These are phyloP conservation scores for Trematosphaeria pertusa DNA, from an alignment of 2,329 filamentous ascomycete species.

Conservation along the genomic window DNA sequence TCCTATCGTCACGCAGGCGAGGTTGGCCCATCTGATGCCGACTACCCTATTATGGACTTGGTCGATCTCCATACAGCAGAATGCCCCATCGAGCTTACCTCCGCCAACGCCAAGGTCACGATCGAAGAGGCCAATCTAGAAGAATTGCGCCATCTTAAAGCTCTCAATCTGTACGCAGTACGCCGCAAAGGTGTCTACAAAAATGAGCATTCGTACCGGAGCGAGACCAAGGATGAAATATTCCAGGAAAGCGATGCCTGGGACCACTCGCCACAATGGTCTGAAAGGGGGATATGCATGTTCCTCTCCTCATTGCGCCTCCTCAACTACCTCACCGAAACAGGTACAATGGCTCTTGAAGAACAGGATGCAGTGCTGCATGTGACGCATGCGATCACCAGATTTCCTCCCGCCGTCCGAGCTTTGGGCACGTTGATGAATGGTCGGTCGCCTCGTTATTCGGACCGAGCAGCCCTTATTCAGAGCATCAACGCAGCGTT, in stretches of 20 bases:
- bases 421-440: slow-evolving; percentile 41
- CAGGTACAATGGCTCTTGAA: slow-evolving; percentile 20
- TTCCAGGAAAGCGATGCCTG: slow-evolving; percentile 33
- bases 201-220: not conserved
- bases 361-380: slow-evolving; percentile 39
- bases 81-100: slow-evolving; percentile 29
- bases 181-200: slow-evolving; percentile 30
- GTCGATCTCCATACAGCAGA: slow-evolving; percentile 41
- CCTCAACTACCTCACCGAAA: slow-evolving; percentile 21
- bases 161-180: slow-evolving; percentile 37
- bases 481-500: slow-evolving; percentile 38
- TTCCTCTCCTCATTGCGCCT: slow-evolving; percentile 46
- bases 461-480: slow-evolving; percentile 41
- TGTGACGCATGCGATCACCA: slow-evolving; percentile 35
- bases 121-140: slow-evolving; percentile 23
- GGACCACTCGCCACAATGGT: slow-evolving; percentile 34
- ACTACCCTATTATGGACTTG: too few relatives aligned
- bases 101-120: slow-evolving; percentile 21
- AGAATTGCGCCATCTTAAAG: slow-evolving; percentile 22
- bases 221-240: slow-evolving; percentile 23
- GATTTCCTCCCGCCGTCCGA: slow-evolving; percentile 45
- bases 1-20: too few relatives aligned
- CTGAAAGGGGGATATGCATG: slow-evolving; percentile 42
- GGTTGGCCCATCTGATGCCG: too few relatives aligned
- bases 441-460: slow-evolving; percentile 33